Evolutionary conservation across 2,329 filamentous ascomycete species (phyloP).

Genomic region (Trematosphaeria pertusa): DNA sequence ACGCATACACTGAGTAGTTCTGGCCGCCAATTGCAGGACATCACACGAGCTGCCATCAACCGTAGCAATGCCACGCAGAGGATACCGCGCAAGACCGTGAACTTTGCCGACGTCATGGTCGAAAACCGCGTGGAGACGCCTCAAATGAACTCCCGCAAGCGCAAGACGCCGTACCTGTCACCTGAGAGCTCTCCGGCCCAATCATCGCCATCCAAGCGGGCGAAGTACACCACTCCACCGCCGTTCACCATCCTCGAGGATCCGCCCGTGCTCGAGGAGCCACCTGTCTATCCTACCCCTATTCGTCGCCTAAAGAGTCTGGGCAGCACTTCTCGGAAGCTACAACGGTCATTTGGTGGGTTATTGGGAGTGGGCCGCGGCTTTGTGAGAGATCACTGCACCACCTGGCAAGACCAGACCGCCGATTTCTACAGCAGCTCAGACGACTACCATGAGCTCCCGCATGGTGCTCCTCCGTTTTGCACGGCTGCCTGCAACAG

Average conservation of each 20-base stretch:
- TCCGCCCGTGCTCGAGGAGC: conserved; percentile 30
- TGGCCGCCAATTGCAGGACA: conserved; percentile 57
- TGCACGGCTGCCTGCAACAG: conserved; percentile 71
- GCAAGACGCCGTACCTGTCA: conserved; percentile 48
- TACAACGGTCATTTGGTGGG: conserved; percentile 57
- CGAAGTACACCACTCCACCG: conserved; percentile 34
- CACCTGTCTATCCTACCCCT: conserved; percentile 34
- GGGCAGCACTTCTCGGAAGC: conserved; percentile 45
- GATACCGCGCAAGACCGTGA: conserved; percentile 49
- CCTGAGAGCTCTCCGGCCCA: conserved; percentile 50
- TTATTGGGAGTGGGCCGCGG: conserved; percentile 49
- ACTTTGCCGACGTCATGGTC: conserved; percentile 42
- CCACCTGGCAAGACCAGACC: conserved; percentile 66
- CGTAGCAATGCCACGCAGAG: conserved; percentile 30
- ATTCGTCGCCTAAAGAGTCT: conserved; percentile 47
- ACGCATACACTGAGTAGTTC: conserved; percentile 46
- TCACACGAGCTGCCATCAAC: conserved; percentile 56
- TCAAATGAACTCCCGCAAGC: conserved; percentile 40
- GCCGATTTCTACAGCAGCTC: conserved; percentile 65
- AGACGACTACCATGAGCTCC: conserved; percentile 60
- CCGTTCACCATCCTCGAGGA: conserved; percentile 45
- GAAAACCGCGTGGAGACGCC: conserved; percentile 41
- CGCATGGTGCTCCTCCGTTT: conserved; percentile 65
- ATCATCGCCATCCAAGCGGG: conserved; percentile 52
- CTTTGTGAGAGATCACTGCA: conserved; percentile 49